phyloP scores from a whole-genome alignment of 257 asterid species.

The Lavandula angustifolia region DNA sequence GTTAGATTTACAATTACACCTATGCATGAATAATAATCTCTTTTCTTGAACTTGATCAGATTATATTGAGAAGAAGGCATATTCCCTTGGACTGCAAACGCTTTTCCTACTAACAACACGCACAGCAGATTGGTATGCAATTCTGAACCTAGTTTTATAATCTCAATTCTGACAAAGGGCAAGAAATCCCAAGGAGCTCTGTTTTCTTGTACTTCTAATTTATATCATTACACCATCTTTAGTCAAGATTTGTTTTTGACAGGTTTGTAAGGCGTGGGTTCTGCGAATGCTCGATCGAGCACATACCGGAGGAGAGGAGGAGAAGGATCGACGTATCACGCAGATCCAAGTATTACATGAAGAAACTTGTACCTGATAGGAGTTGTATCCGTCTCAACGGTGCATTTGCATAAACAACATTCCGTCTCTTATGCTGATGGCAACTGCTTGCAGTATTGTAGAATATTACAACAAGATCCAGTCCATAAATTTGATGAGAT shows the following conservation, averaged over 20 bases:
- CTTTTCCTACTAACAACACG: conserved; percentile 91
- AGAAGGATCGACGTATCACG: conserved; percentile 67
- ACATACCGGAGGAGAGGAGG: conserved; percentile 65
- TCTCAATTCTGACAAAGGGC: neutral
- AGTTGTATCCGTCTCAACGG: conserved; percentile 57
- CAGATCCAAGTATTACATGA: conserved; percentile 78
- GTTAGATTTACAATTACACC: conserved; percentile 12
- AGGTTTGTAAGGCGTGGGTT: conserved; percentile 96
- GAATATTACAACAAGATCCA: no score
- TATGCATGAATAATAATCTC: conserved; percentile 9
- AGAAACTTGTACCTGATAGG: conserved; percentile 62
- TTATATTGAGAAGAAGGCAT: conserved; percentile 90
- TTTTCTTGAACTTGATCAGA: conserved; percentile 47
- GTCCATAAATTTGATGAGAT: no score
- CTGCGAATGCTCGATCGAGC: conserved; percentile 62
- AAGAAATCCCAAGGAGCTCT: neutral
- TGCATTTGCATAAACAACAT: conserved; percentile 26
- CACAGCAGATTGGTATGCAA: conserved; percentile 86
- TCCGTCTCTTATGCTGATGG: neutral
- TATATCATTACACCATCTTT: neutral
- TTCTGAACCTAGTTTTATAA: conserved; percentile 5
- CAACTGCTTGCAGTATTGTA: no score
- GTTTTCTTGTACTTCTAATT: neutral
- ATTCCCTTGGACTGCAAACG: conserved; percentile 68
- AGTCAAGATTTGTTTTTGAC: conserved; percentile 20